Evolutionary conservation across 192 early-diverging fungal species (phyloP).

Genomic region (Gamsiella multidivaricata): DNA sequence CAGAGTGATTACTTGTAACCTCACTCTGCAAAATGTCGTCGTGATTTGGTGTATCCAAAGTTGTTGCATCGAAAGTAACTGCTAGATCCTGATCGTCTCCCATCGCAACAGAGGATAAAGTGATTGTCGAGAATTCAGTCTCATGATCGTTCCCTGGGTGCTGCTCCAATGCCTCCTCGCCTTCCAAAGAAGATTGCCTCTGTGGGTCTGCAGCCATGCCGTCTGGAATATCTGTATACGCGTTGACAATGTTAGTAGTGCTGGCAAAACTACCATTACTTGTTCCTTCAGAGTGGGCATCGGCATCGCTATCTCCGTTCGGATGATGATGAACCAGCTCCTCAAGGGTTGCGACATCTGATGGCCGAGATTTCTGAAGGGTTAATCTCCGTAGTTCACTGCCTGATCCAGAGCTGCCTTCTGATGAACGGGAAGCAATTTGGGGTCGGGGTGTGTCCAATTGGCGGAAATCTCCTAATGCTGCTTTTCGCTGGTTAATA

Average conservation of each 20-base stretch:
- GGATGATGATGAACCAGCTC: conserved; percentile 5
- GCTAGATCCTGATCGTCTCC: background rate
- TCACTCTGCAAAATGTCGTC: background rate
- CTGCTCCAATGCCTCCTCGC: background rate
- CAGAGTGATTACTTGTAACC: background rate
- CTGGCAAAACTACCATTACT: conserved; percentile 16
- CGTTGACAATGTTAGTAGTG: conserved; percentile 1
- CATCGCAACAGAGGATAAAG: background rate
- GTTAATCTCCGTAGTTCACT: conserved; percentile 31
- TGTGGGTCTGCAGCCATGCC: background rate
- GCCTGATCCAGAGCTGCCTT: conserved; percentile 53
- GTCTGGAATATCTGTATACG: background rate
- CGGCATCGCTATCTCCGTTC: background rate
- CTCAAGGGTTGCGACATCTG: conserved; percentile 26
- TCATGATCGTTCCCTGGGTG: background rate
- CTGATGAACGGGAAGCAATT: conserved; percentile 45
- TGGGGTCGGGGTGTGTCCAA: conserved; percentile 51
- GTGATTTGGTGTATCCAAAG: background rate
- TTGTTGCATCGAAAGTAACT: background rate
- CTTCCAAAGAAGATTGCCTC: too few species aligned
- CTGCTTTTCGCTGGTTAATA: conserved; percentile 27
- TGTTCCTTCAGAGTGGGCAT: background rate
- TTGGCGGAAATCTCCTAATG: conserved; percentile 9
- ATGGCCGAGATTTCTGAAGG: conserved; percentile 27
- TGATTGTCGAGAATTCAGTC: background rate